Percentiles rank a stretch among this genome's conserved stretches.
phyloP scores from a whole-genome alignment of 2,329 filamentous ascomycete genomes.

The Colletotrichum siamense region DNA sequence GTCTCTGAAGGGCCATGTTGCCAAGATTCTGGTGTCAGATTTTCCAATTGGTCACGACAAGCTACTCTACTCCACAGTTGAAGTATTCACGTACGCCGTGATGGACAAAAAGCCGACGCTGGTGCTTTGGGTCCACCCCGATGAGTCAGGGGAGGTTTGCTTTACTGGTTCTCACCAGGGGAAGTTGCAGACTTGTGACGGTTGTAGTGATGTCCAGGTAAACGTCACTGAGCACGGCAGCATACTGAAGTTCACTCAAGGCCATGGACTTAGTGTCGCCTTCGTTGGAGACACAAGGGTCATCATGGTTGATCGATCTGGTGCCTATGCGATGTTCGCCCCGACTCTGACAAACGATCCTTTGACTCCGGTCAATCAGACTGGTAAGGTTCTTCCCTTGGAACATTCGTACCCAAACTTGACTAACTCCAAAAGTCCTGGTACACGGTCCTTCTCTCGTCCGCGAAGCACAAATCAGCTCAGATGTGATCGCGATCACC shows the following conservation, averaged over 20 bases:
- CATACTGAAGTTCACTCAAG: neutral
- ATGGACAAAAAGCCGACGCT: neutral
- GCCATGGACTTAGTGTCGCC: neutral
- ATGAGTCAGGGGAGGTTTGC: neutral
- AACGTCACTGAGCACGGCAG: neutral
- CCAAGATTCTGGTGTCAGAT: neutral
- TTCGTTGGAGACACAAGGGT: neutral
- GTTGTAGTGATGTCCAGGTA: neutral
- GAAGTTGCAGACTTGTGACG: neutral
- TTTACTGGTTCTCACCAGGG: neutral
- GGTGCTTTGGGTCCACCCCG: neutral
- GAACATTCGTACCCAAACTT: fast-evolving
- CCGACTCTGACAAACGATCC: neutral
- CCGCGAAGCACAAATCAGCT: neutral
- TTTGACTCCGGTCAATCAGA: neutral
- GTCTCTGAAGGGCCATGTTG: neutral
- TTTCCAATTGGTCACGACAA: neutral
- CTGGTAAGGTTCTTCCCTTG: neutral
- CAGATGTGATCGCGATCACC: neutral
- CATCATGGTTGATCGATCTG: neutral
- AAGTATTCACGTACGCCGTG: neutral
- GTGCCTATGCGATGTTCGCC: neutral
- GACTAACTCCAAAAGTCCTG: neutral
- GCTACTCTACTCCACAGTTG: neutral
- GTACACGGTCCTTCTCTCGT: neutral